phyloP scores from a whole-genome alignment of 2,329 filamentous ascomycete species.

The Plectosphaerella cucumerina region DNA sequence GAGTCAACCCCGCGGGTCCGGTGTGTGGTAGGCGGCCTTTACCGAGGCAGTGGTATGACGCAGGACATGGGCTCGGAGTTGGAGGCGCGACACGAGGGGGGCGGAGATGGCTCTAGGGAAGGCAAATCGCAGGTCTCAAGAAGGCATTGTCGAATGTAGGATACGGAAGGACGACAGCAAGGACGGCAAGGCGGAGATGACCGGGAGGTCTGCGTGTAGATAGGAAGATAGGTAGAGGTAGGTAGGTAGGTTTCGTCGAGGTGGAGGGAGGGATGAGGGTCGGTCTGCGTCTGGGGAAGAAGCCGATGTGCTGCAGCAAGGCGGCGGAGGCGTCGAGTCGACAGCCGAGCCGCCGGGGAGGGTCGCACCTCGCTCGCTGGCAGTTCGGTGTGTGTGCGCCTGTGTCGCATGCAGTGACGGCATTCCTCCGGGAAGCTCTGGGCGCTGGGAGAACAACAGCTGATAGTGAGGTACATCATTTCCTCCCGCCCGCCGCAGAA shows the following conservation, averaged over 20 bases:
- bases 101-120: conserved; percentile 12
- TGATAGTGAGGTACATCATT: background rate
- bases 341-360: background rate
- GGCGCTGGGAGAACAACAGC: background rate
- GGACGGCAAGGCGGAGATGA: too few relatives aligned
- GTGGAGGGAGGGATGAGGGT: too few relatives aligned
- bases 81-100: conserved; percentile 13
- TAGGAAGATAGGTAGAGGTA: background rate
- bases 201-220: background rate
- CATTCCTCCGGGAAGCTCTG: background rate
- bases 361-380: background rate
- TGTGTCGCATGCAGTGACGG: conserved; percentile 1
- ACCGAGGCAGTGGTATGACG: conserved; percentile 15
- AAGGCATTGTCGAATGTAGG: background rate
- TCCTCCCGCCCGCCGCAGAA: too few relatives aligned
- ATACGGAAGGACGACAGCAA: background rate
- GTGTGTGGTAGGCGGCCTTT: conserved; percentile 9
- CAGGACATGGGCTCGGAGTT: conserved; percentile 13
- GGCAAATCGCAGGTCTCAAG: background rate
- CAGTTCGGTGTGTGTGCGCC: too few relatives aligned
- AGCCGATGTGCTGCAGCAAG: background rate
- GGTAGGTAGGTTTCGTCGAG: background rate
- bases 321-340: background rate
- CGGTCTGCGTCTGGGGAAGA: background rate
- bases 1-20: conserved; percentile 14